Base-by-base conservation (phyloP, 495 filamentous ascomycete species). In the Tuber melanosporum region DNA sequence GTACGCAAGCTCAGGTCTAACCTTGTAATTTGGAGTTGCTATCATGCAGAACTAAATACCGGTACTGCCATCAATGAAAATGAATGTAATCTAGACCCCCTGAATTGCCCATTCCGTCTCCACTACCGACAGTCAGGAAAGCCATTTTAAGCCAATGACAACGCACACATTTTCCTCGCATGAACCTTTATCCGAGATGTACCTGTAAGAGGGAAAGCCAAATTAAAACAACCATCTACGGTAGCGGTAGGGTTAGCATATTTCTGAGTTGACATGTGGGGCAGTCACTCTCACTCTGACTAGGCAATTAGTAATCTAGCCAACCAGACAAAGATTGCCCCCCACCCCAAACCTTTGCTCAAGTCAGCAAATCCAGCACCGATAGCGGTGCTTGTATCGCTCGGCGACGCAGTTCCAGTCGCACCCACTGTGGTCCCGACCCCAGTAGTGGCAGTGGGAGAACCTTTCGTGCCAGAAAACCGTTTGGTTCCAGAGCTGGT, bases 211-310 rank as follows among this genome's bases (percentile, higher is more conserved):
- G 57, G 12, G 14, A 36, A 19, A 66, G 36, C 32, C 5, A 36
- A 36, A 66, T 32, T 32, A 36, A 17, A 17, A 14, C 12, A 66
- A 15, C 57, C 5, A 17, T 66, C 57, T 66, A 32, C 32, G 32
- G 32, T 32, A 32, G 32, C 32, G 32, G 32, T 32, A 15, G 5
- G 32, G 57, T 66, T 36, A 66, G 15, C 26, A 36, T 66, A 1
- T 36, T 32, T 36, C 57, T 19, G 15, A 12, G 57, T 66, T 36
- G 32, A 7, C 17, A 15, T 66, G 57, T 66, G 57, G 57, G 32
- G 26, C 71, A 72, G 79, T 80, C 78, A 80, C 49, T 74, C 75
- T 80, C 78, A 80, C 78, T 80, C 77, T 76, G 75, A 41, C 49
- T 79, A 80, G 44, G 71, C 62, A 52, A 36, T 76, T 42, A 79